Base-by-base conservation (phyloP, 1,284 basidiomycete species). In the Cerrena zonata region DNA sequence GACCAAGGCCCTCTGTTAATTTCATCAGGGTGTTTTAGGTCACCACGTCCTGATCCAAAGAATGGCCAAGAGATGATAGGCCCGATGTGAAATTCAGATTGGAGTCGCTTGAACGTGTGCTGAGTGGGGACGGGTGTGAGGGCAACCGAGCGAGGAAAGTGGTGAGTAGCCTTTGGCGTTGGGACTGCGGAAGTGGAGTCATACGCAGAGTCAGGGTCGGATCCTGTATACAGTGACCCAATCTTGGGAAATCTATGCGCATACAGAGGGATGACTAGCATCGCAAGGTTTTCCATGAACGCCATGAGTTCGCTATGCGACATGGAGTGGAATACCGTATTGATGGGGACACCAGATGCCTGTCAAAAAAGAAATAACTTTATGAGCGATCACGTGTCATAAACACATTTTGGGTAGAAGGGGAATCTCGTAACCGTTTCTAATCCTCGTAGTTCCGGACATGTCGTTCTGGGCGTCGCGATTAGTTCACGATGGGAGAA, bases 61-160 rank as follows among this genome's bases (percentile, higher is more conserved):
- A 91, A 91, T 1, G 88, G 84, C 87, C 89, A 91, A 2, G 87
- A 89, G 50, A 91, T 78, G 60, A 91, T 90, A 5, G 84, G 84
- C 2, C 87, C 87, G 37, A 90, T 73, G 50, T 83, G 78, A 63
- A 77, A 80, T 52, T 78, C 70, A 57, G 62, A 56, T 24, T n/a
- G 4, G 12, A n/a, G 10, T 24, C 26, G 30, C 45, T 47, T 30
- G n/a, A 5, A 5, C 5, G 39, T 41, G 48, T 53, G 56, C 46
- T 47, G 55, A 18, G 42, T 13, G 3, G 40, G 12, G n/a, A 37
- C 45, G 12, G 52, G 43, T 21, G 51, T 42, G 22, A 53, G 7
- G 10, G 7, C 19, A 5, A 18, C 7, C 57, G 47, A 12, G 49
- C 53, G 24, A 12, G 30, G n/a, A 12, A 34, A 7, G 45, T 10